Evolutionary conservation across 2,329 filamentous ascomycete genomes (phyloP).

Genomic region (Penicillium decumbens): DNA sequence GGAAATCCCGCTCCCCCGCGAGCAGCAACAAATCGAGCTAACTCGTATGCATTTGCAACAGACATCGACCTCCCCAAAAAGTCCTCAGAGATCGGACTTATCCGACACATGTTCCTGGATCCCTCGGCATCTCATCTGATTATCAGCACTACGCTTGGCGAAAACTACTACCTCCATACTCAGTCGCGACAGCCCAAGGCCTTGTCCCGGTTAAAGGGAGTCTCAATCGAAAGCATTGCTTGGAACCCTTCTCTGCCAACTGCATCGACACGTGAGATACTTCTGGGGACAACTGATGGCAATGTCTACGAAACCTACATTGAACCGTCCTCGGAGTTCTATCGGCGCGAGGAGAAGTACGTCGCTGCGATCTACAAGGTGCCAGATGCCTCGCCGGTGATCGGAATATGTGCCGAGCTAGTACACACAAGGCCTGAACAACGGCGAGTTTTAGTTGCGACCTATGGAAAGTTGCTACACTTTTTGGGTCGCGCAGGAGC

Average conservation of each 20-base stretch:
- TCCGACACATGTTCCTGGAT: constrained; percentile 94
- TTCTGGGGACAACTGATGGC: constrained; percentile 86
- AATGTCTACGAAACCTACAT: constrained; percentile 94
- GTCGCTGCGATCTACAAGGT: constrained; percentile 77
- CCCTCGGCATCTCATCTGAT: constrained; percentile 92
- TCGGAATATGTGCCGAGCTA: constrained; percentile 78
- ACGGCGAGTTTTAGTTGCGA: constrained; percentile 73
- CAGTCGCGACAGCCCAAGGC: constrained; percentile 84
- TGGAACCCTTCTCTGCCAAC: constrained; percentile 95
- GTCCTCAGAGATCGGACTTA: constrained; percentile 82
- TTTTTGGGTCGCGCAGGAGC: constrained; percentile 69
- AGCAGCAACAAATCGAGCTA: constrained; percentile 12
- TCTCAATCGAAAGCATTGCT: constrained; percentile 80
- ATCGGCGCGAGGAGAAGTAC: constrained; percentile 90
- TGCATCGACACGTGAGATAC: constrained; percentile 87
- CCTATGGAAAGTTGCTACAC: constrained; percentile 72
- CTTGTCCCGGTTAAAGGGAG: constrained; percentile 75
- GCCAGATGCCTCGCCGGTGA: constrained; percentile 69
- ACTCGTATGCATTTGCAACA: constrained; percentile 37
- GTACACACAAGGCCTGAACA: constrained; percentile 65
- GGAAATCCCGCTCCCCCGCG: constrained; percentile 18
- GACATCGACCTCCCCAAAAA: constrained; percentile 97
- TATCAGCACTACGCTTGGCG: constrained; percentile 82
- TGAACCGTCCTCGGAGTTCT: constrained; percentile 91
- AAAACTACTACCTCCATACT: constrained; percentile 97